phyloP scores from a whole-genome alignment of 1,139 yeast genomes.

The Sugiyamaella grinbergsii region DNA sequence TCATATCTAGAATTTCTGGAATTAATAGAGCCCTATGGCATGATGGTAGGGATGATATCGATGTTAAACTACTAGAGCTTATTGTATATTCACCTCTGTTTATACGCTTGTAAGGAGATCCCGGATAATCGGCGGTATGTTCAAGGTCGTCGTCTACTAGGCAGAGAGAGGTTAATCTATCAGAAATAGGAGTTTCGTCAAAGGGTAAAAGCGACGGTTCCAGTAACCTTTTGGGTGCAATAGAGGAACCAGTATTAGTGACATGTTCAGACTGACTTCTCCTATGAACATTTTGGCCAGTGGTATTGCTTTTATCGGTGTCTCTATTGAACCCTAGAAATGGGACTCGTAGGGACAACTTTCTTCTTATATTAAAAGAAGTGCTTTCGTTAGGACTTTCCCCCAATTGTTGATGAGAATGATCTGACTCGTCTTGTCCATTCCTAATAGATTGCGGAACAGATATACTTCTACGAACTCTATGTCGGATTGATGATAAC shows the following conservation, averaged over 20 bases:
- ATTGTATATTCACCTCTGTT: slow-evolving; percentile 2
- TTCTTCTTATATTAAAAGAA: slow-evolving; percentile 10
- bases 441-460: slow-evolving; percentile 1
- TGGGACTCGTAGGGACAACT: slow-evolving; percentile 17
- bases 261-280: background rate
- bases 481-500: slow-evolving; percentile 1
- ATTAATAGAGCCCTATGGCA: slow-evolving; percentile 60
- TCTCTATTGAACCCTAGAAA: slow-evolving; percentile 14
- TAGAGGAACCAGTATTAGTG: background rate
- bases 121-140: background rate
- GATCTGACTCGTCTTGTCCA: background rate
- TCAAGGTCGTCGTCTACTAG: slow-evolving; percentile 4
- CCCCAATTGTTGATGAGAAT: too few species aligned
- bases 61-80: background rate
- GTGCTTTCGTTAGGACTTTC: background rate
- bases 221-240: slow-evolving; percentile 2
- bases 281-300: background rate
- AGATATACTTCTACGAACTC: slow-evolving; percentile 13
- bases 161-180: slow-evolving; percentile 3
- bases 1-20: slow-evolving; percentile 73
- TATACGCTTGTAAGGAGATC: slow-evolving; percentile 5
- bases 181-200: slow-evolving; percentile 9
- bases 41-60: slow-evolving; percentile 7
- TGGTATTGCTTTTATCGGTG: background rate
- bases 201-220: slow-evolving; percentile 13